phyloP scores from a whole-genome alignment of 441 rosid genomes.

The Gossypium laxum region DNA sequence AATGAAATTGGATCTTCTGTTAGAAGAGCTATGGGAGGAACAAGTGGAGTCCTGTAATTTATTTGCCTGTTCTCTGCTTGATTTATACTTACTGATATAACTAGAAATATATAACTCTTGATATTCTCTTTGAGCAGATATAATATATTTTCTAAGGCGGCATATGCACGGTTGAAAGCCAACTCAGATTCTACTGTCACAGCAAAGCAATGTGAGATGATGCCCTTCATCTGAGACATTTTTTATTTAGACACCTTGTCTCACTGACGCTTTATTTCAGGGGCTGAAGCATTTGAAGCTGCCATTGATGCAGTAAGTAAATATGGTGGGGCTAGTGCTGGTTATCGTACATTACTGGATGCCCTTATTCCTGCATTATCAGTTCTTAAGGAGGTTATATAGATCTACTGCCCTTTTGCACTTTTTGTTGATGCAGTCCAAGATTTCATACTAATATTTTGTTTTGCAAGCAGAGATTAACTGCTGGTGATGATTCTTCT shows the following conservation, averaged over 20 bases:
- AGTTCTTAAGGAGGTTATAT: slow-evolving; percentile 64
- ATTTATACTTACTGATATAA: slow-evolving; percentile 11
- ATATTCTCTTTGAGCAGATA: slow-evolving; percentile 38
- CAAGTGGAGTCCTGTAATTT: slow-evolving; percentile 81
- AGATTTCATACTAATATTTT: slow-evolving; percentile 13
- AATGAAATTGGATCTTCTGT: slow-evolving; percentile 80
- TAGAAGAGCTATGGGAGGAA: slow-evolving; percentile 90
- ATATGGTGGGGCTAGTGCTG: slow-evolving; percentile 88
- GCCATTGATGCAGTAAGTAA: slow-evolving; percentile 74
- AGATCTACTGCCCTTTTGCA: background rate
- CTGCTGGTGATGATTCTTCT: slow-evolving; percentile 57
- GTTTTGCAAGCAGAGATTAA: slow-evolving; percentile 45
- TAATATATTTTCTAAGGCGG: slow-evolving; percentile 75
- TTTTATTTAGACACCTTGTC: background rate
- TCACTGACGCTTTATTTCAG: slow-evolving; percentile 32
- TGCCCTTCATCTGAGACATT: slow-evolving; percentile 10
- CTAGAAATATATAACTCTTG: background rate
- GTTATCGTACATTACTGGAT: slow-evolving; percentile 79
- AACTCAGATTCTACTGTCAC: slow-evolving; percentile 37
- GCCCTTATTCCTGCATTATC: slow-evolving; percentile 85
- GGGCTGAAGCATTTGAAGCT: slow-evolving; percentile 81
- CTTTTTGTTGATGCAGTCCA: background rate
- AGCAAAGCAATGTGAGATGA: slow-evolving; percentile 66
- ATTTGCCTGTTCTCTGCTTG: slow-evolving; percentile 11
- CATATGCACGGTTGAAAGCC: slow-evolving; percentile 64